Evolutionary conservation across 176 grass and related monocot species (phyloP).

Genomic region (Secale cereale): DNA sequence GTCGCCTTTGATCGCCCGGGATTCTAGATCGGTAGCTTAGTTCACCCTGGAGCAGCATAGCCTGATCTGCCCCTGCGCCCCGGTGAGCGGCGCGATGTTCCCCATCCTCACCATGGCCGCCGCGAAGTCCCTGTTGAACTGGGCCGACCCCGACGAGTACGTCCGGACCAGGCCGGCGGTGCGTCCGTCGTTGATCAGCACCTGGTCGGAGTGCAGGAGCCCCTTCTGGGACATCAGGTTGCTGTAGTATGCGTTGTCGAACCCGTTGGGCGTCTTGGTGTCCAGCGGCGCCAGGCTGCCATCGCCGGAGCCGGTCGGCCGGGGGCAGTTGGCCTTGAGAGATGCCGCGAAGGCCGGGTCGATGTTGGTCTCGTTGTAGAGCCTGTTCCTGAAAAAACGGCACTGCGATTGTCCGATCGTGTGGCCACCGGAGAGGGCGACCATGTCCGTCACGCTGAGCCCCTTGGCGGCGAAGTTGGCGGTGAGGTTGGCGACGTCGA

Average conservation of each 20-base stretch:
- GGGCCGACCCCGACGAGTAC: slow-evolving; percentile 6
- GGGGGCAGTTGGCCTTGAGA: slow-evolving; percentile 38
- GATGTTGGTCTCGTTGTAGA: slow-evolving; percentile 66
- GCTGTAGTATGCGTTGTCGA: slow-evolving; percentile 49
- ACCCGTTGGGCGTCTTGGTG: slow-evolving; percentile 13
- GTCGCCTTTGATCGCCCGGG: too few relatives aligned
- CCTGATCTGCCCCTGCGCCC: slow-evolving; percentile 34
- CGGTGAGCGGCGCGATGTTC: slow-evolving; percentile 37
- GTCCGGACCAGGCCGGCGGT: slow-evolving; percentile 27
- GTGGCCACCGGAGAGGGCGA: slow-evolving; percentile 62
- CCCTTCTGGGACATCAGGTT: slow-evolving; percentile 43
- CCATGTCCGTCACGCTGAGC: slow-evolving; percentile 34
- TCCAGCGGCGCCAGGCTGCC: slow-evolving; percentile 47
- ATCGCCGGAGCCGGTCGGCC: slow-evolving; percentile 14
- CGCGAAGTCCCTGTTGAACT: slow-evolving; percentile 35
- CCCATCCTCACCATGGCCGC: slow-evolving; percentile 52
- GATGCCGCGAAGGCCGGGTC: slow-evolving; percentile 36
- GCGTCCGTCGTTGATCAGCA: slow-evolving; percentile 36
- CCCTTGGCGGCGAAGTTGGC: slow-evolving; percentile 28
- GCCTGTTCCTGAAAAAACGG: slow-evolving; percentile 33
- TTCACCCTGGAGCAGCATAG: slow-evolving; percentile 35
- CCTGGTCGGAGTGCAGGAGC: slow-evolving; percentile 53
- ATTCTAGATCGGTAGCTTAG: not conserved
- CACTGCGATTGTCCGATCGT: slow-evolving; percentile 53
- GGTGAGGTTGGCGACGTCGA: slow-evolving; percentile 31